phyloP scores from a whole-genome alignment of 176 grass and related monocot species.

The Ananas comosus region DNA sequence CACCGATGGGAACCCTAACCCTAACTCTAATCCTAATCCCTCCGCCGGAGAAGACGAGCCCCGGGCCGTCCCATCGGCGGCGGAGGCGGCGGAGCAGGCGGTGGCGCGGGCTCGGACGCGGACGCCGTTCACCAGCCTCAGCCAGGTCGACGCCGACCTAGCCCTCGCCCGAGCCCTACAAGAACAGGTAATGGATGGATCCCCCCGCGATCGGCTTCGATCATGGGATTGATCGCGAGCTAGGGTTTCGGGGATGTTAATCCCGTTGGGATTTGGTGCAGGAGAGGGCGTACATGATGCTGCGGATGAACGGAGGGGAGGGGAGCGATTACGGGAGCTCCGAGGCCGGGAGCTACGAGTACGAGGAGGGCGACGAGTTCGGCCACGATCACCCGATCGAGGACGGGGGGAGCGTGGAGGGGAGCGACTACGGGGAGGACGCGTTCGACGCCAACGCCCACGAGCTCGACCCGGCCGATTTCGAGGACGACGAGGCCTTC shows the following conservation, averaged over 20 bases:
- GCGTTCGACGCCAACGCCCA: slow-evolving; percentile 42
- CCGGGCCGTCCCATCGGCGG: slow-evolving; percentile 10
- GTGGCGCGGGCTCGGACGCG: slow-evolving; percentile 11
- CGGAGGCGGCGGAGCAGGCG: slow-evolving; percentile 7
- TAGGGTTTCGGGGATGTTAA: background rate
- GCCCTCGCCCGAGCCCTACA: slow-evolving; percentile 91
- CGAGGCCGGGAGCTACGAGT: slow-evolving; percentile 74
- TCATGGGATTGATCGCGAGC: background rate
- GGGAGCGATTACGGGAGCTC: slow-evolving; percentile 88
- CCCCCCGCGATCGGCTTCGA: slow-evolving; percentile 5
- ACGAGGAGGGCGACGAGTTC: slow-evolving; percentile 53
- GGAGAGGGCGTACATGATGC: slow-evolving; percentile 99
- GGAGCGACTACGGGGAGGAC: slow-evolving; percentile 70
- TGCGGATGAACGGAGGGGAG: slow-evolving; percentile 52
- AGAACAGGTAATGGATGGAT: slow-evolving; percentile 54
- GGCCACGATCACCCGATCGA: slow-evolving; percentile 43
- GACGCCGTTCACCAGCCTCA: slow-evolving; percentile 74
- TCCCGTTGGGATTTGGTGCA: slow-evolving; percentile 26
- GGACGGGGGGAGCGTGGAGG: slow-evolving; percentile 37
- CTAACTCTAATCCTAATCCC: slow-evolving; percentile 17
- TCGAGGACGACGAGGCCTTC: slow-evolving; percentile 72
- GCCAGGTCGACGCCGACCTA: slow-evolving; percentile 94
- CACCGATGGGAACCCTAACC: slow-evolving; percentile 26
- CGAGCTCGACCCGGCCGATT: slow-evolving; percentile 47
- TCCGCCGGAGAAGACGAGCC: slow-evolving; percentile 17